Conservation (phyloP, 1,284 basidiomycete genomes). For the Leccinum pallidistipes region DNA sequence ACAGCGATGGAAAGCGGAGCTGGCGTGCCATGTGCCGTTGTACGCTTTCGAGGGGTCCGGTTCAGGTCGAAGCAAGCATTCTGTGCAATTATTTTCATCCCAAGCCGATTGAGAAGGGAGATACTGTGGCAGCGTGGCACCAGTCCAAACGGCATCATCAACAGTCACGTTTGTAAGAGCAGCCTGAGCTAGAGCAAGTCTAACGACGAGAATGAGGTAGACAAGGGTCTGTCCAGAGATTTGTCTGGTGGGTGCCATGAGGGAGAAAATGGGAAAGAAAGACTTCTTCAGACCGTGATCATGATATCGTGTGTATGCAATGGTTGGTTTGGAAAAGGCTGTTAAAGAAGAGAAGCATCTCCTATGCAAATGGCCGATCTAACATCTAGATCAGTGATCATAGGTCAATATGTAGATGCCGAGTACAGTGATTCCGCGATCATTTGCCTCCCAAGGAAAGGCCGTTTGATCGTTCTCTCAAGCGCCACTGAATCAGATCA, state of each 20-base stretch:
- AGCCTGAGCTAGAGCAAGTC: not conserved
- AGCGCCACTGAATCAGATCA: not conserved
- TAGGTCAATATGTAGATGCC: not conserved
- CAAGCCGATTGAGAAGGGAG: not conserved
- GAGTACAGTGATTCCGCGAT: not conserved
- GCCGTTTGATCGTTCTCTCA: not conserved
- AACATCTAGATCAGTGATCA: not conserved
- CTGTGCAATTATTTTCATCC: not conserved
- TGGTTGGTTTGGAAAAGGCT: not conserved
- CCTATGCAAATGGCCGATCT: not conserved
- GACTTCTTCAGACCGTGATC: not conserved
- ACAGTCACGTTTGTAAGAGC: not conserved
- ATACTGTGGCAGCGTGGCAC: not conserved
- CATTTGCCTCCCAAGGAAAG: not conserved
- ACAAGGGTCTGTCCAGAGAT: not conserved
- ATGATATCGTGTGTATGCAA: not conserved
- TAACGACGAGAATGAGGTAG: not conserved
- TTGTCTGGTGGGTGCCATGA: not conserved
- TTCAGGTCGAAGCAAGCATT: not conserved
- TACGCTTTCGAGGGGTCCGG: not conserved
- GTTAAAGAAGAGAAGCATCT: not conserved
- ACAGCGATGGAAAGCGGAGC: rapidly evolving
- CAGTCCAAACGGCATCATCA: not conserved
- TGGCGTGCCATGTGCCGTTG: not conserved
- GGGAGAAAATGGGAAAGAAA: not conserved